Evolutionary conservation across 768 basidiomycete genomes (phyloP).

Genomic region (Scleroderma bovista): DNA sequence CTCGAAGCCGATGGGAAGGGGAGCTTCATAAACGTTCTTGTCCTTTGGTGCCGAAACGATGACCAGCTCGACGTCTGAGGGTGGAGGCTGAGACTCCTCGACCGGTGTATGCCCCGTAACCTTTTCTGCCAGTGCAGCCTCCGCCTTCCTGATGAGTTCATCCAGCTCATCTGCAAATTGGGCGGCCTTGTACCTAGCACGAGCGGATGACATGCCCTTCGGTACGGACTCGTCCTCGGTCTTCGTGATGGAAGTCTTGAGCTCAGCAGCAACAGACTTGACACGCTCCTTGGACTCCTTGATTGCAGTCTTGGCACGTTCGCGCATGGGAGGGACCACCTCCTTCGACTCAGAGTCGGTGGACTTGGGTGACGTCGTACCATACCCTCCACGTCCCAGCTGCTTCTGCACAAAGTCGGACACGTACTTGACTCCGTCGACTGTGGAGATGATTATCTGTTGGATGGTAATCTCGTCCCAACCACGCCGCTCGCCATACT

Average conservation of each 20-base stretch:
- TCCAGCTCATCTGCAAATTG: slow-evolving; percentile 60
- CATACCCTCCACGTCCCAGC: slow-evolving; percentile 25
- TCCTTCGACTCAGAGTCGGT: slow-evolving; percentile 32
- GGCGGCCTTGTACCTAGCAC: slow-evolving; percentile 39
- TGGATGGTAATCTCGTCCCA: slow-evolving; percentile 74
- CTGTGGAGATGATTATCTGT: slow-evolving; percentile 49
- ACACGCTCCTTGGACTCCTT: slow-evolving; percentile 41
- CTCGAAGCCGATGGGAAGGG: slow-evolving; percentile 91
- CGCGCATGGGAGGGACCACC: slow-evolving; percentile 27
- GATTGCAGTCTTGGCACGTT: slow-evolving; percentile 32
- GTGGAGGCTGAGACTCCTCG: slow-evolving; percentile 19
- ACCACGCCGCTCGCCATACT: slow-evolving; percentile 71
- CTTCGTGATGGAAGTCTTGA: slow-evolving; percentile 47
- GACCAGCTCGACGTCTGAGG: slow-evolving; percentile 20
- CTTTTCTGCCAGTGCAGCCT: slow-evolving; percentile 58
- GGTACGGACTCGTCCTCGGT: slow-evolving; percentile 25
- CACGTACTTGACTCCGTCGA: slow-evolving; percentile 42
- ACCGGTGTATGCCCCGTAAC: slow-evolving; percentile 25
- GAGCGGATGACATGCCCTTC: slow-evolving; percentile 26
- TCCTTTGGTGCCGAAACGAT: slow-evolving; percentile 18
- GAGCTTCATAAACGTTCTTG: slow-evolving; percentile 49
- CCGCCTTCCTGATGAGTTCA: slow-evolving; percentile 65
- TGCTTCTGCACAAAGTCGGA: slow-evolving; percentile 49
- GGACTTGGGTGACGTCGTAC: slow-evolving; percentile 19
- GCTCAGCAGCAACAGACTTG: slow-evolving; percentile 35